phyloP scores from a whole-genome alignment of 2,329 filamentous ascomycete genomes.

The Pyricularia sp. region DNA sequence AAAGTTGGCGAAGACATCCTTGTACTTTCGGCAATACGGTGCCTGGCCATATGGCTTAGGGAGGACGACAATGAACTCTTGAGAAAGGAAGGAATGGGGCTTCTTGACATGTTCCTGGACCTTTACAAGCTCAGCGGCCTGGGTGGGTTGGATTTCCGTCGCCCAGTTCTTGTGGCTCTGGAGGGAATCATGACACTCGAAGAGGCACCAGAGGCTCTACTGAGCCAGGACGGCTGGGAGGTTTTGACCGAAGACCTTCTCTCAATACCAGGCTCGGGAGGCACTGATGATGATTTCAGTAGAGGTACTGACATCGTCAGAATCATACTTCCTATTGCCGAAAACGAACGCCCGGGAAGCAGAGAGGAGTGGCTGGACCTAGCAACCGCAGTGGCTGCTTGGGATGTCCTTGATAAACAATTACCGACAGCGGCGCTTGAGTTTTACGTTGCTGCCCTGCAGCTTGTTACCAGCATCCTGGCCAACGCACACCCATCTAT shows the following conservation, averaged over 20 bases:
- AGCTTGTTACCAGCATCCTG: slow-evolving; percentile 46
- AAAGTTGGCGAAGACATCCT: slow-evolving; percentile 45
- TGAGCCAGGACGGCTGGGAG: slow-evolving; percentile 44
- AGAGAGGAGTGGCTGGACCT: slow-evolving; percentile 48
- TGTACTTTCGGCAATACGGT: slow-evolving; percentile 46
- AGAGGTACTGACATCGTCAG: slow-evolving; percentile 48
- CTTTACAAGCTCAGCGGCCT: slow-evolving; percentile 35
- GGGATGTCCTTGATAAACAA: slow-evolving; percentile 18
- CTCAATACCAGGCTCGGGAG: slow-evolving; percentile 20
- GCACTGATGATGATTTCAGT: slow-evolving; percentile 22
- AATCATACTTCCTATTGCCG: slow-evolving; percentile 41
- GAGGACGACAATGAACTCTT: slow-evolving; percentile 56
- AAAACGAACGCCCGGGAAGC: slow-evolving; percentile 32
- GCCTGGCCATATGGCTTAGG: slow-evolving; percentile 56
- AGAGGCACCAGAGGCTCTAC: slow-evolving; percentile 36
- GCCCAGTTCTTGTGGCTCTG: slow-evolving; percentile 47
- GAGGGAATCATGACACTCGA: slow-evolving; percentile 45
- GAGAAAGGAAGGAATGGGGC: slow-evolving; percentile 44
- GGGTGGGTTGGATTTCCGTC: slow-evolving; percentile 41
- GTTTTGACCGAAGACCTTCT: slow-evolving; percentile 41
- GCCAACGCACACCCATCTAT: slow-evolving; percentile 33
- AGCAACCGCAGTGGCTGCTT: slow-evolving; percentile 40
- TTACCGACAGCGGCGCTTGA: slow-evolving; percentile 29
- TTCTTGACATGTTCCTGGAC: slow-evolving; percentile 56
- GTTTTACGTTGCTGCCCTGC: slow-evolving; percentile 42